Evolutionary conservation across 2,329 filamentous ascomycete species (phyloP).

Genomic region (Eurotiales sp.): DNA sequence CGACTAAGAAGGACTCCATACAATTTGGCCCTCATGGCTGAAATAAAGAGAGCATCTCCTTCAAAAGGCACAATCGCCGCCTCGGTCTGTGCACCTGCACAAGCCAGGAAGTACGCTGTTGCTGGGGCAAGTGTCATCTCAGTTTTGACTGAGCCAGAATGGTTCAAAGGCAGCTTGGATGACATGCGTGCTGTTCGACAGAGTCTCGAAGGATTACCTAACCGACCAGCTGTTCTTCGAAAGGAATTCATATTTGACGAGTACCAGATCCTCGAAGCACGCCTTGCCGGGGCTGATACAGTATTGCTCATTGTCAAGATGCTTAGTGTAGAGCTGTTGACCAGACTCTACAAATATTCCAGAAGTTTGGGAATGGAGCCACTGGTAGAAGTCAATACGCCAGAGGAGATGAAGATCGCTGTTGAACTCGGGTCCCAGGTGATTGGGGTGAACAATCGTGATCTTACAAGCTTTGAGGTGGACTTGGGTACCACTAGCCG

Average conservation of each 20-base stretch:
- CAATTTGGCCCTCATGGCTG: slow-evolving; percentile 89
- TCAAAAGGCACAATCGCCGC: slow-evolving; percentile 94
- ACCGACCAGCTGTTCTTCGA: slow-evolving; percentile 83
- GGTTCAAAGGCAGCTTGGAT: slow-evolving; percentile 98
- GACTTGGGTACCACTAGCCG: slow-evolving; percentile 89
- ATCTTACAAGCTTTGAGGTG: slow-evolving; percentile 93
- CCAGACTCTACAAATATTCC: slow-evolving; percentile 82
- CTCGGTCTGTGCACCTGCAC: slow-evolving; percentile 79
- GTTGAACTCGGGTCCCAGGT: slow-evolving; percentile 82
- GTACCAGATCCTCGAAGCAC: slow-evolving; percentile 94
- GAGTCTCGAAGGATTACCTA: slow-evolving; percentile 84
- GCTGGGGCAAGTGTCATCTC: slow-evolving; percentile 96
- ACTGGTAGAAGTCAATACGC: slow-evolving; percentile 91
- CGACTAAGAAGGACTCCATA: slow-evolving; percentile 79
- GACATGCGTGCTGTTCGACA: slow-evolving; percentile 84
- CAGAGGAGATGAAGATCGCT: slow-evolving; percentile 86
- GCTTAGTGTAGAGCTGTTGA: slow-evolving; percentile 72
- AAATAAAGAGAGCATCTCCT: slow-evolving; percentile 94
- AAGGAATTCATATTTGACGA: slow-evolving; percentile 99
- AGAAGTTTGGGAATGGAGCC: slow-evolving; percentile 93
- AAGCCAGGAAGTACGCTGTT: slow-evolving; percentile 86
- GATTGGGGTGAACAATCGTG: slow-evolving; percentile 96
- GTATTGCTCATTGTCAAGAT: slow-evolving; percentile 97
- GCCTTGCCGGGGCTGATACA: slow-evolving; percentile 89
- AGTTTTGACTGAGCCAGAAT: slow-evolving; percentile 96